phyloP scores from a whole-genome alignment of 768 basidiomycete genomes.

The Xerocomellus dryophilus region DNA sequence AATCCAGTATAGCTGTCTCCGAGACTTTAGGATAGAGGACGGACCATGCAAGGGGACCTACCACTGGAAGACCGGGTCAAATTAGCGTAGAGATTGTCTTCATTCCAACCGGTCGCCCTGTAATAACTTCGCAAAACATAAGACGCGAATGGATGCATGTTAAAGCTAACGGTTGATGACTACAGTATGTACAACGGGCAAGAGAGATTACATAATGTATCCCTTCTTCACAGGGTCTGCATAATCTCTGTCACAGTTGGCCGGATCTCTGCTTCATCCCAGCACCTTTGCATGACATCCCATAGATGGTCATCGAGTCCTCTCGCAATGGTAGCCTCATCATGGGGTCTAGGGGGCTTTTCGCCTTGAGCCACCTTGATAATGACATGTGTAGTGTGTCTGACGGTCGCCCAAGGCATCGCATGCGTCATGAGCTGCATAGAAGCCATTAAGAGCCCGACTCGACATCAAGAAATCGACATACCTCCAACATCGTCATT shows the following conservation, averaged over 20 bases:
- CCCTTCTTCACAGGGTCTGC: constrained; percentile 9
- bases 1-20: constrained; percentile 80
- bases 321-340: constrained; percentile 33
- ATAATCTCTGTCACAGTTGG: constrained; percentile 41
- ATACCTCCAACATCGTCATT: constrained; percentile 58
- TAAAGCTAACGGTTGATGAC: neutral
- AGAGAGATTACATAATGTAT: constrained; percentile 16
- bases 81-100: constrained; percentile 91
- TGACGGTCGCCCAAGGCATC: constrained; percentile 51
- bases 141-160: constrained; percentile 83
- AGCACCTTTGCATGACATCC: constrained; percentile 43
- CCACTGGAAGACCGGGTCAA: constrained; percentile 87
- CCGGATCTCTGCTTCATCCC: constrained; percentile 38
- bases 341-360: constrained; percentile 41
- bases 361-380: constrained; percentile 41
- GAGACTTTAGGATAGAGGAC: constrained; percentile 4
- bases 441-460: neutral
- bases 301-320: constrained; percentile 48
- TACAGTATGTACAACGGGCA: neutral
- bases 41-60: constrained; percentile 34
- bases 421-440: constrained; percentile 50
- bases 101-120: constrained; percentile 93
- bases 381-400: constrained; percentile 52
- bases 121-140: constrained; percentile 90
- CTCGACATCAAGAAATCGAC: neutral